These are phyloP conservation scores for Sporothrix luriei DNA, from an alignment of 2,329 filamentous ascomycete species.

Conservation along the genomic window DNA sequence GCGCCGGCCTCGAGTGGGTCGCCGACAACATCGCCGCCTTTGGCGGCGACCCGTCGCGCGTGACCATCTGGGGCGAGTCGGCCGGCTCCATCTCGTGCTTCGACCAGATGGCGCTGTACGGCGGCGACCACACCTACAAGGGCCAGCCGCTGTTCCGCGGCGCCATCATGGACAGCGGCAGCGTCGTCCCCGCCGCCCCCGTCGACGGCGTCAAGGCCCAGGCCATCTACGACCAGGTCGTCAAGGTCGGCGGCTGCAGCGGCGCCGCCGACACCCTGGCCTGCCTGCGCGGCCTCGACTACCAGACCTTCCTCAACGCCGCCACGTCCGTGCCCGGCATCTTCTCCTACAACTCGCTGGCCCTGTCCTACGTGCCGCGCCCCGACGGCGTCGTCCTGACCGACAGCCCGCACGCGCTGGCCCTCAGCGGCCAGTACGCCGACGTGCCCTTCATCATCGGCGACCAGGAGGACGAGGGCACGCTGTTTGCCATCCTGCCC, in stretches of 20 bases:
- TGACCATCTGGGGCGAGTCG: constrained; percentile 78
- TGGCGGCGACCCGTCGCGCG: constrained; percentile 75
- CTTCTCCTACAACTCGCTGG: constrained; percentile 67
- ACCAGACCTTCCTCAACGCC: constrained; percentile 64
- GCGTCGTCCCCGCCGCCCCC: constrained; percentile 61
- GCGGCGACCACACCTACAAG: constrained; percentile 72
- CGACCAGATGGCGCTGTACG: constrained; percentile 73
- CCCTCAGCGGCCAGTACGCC: constrained; percentile 52
- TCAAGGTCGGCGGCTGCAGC: constrained; percentile 63
- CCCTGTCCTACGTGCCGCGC: constrained; percentile 72
- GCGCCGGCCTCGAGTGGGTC: constrained; percentile 73
- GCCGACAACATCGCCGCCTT: constrained; percentile 76
- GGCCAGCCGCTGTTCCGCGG: constrained; percentile 73
- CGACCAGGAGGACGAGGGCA: constrained; percentile 79
- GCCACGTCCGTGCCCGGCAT: constrained; percentile 70
- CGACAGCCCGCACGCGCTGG: constrained; percentile 63
- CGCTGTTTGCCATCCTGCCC: constrained; percentile 71
- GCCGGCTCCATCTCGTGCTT: constrained; percentile 73
- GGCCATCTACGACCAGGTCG: constrained; percentile 63
- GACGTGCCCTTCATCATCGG: constrained; percentile 62
- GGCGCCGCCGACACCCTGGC: constrained; percentile 59
- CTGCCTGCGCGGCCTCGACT: constrained; percentile 66
- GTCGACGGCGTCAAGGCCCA: constrained; percentile 70
- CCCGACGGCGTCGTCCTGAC: constrained; percentile 68
- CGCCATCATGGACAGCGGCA: constrained; percentile 77